These are phyloP conservation scores for Caloboletus firmus DNA, from an alignment of 1,284 basidiomycete genomes.

Conservation along the genomic window DNA sequence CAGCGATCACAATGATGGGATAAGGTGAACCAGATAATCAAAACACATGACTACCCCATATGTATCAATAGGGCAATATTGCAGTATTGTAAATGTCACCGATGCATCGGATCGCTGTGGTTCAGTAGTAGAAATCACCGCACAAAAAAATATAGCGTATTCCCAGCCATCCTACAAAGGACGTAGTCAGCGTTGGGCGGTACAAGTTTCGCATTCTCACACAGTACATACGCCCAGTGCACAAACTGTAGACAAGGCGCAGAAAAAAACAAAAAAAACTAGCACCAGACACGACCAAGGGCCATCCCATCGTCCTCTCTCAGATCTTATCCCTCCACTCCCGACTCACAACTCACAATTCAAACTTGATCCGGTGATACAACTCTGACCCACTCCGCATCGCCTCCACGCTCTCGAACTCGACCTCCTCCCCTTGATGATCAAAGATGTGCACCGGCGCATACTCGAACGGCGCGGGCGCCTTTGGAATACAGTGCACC, in stretches of 20 bases:
- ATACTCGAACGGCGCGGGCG: constrained; percentile 47
- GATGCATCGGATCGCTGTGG: no score
- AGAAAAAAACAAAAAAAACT: no score
- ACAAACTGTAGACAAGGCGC: background rate
- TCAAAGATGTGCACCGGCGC: constrained; percentile 36
- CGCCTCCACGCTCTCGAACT: constrained; percentile 38
- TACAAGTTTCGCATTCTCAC: background rate
- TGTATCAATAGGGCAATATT: no score
- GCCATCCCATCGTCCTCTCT: no score
- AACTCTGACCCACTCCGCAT: constrained; percentile 44
- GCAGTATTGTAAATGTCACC: no score
- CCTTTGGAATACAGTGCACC: constrained; percentile 46
- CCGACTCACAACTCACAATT: constrained; percentile 27
- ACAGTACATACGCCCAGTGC: background rate
- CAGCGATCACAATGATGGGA: no score
- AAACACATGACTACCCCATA: no score
- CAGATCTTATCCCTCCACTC: no score
- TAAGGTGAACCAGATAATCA: no score
- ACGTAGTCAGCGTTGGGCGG: background rate
- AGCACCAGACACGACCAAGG: no score
- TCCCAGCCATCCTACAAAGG: background rate
- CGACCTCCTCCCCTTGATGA: constrained; percentile 37
- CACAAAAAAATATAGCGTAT: background rate
- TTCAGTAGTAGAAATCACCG: no score
- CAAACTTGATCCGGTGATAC: constrained; percentile 44